phyloP scores from a whole-genome alignment of 208 protist species.

The Herpetomonas samuelpessoai region DNA sequence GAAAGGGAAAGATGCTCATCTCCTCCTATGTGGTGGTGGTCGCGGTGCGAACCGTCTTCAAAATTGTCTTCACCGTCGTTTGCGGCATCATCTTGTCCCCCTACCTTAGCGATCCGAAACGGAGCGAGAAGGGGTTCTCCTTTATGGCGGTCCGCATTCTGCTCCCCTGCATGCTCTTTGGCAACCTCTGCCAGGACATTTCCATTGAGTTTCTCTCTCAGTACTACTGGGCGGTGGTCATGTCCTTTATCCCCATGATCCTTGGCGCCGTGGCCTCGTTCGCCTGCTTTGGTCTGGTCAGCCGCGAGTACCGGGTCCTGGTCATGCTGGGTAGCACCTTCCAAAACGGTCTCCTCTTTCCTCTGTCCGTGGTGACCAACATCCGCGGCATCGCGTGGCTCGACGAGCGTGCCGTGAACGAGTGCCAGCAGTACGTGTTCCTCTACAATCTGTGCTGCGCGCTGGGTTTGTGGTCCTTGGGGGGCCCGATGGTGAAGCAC shows the following conservation, averaged over 20 bases:
- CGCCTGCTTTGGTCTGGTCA: constrained; percentile 11
- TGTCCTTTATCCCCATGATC: constrained; percentile 34
- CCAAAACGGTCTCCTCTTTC: constrained; percentile 45
- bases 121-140: constrained; percentile 22
- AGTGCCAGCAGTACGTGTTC: constrained; percentile 37
- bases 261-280: constrained; percentile 21
- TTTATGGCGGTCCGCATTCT: constrained; percentile 23
- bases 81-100: constrained; percentile 14
- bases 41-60: constrained; percentile 15
- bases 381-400: constrained; percentile 30
- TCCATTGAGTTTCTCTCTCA: constrained; percentile 21
- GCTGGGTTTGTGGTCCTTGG: constrained; percentile 41
- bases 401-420: constrained; percentile 10
- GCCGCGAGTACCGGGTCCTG: constrained; percentile 25
- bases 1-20: constrained; percentile 3
- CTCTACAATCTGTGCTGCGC: constrained; percentile 42
- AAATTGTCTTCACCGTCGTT: constrained; percentile 18
- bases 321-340: constrained; percentile 40
- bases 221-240: constrained; percentile 36
- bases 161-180: constrained; percentile 26
- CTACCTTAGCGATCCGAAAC: constrained; percentile 6
- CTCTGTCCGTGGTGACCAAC: constrained; percentile 30
- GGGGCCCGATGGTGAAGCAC: constrained; percentile 33
- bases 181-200: constrained; percentile 19
- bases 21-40: constrained; percentile 9